These are phyloP conservation scores for Apiotrichum montevideense DNA, from an alignment of 1,284 basidiomycete genomes.

Conservation along the genomic window DNA sequence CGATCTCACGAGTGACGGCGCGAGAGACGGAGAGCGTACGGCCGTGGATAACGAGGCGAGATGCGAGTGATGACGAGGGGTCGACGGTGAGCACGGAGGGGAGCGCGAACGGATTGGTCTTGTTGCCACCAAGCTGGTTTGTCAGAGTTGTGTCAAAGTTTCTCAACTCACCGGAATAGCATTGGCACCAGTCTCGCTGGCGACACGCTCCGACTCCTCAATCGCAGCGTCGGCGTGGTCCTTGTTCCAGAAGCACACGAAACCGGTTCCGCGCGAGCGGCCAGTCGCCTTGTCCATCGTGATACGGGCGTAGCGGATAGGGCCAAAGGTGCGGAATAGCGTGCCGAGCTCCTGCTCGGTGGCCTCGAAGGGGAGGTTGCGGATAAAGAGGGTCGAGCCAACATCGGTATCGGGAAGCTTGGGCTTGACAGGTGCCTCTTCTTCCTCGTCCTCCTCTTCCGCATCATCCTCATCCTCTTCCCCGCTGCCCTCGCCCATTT, in stretches of 20 bases:
- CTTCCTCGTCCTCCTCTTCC: conserved; percentile 50
- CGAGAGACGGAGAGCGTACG: conserved; percentile 83
- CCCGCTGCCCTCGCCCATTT: conserved; percentile 51
- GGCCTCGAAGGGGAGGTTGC: conserved; percentile 88
- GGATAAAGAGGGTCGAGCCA: conserved; percentile 87
- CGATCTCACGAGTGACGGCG: conserved; percentile 85
- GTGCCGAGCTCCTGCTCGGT: conserved; percentile 82
- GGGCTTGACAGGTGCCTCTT: conserved; percentile 60
- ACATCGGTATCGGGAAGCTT: conserved; percentile 69
- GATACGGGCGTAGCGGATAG: conserved; percentile 87
- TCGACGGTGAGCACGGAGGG: conserved; percentile 91
- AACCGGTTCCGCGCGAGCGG: conserved; percentile 88
- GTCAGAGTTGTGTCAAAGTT: conserved; percentile 3
- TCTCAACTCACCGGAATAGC: conserved; percentile 36
- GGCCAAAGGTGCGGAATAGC: conserved; percentile 85
- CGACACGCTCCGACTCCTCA: conserved; percentile 69
- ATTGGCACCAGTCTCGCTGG: conserved; percentile 53
- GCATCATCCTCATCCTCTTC: conserved; percentile 38
- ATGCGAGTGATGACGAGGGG: conserved; percentile 78
- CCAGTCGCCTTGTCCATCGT: conserved; percentile 78
- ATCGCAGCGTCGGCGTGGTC: conserved; percentile 83
- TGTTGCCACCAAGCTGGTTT: conserved; percentile 40
- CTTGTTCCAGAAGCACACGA: conserved; percentile 95
- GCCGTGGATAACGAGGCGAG: conserved; percentile 81
- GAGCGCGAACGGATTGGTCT: conserved; percentile 76